Evolutionary conservation across 2,329 filamentous ascomycete genomes (phyloP), one percentile per base, ranked within the genome.

Genomic region (Helicocarpus griseus): DNA sequence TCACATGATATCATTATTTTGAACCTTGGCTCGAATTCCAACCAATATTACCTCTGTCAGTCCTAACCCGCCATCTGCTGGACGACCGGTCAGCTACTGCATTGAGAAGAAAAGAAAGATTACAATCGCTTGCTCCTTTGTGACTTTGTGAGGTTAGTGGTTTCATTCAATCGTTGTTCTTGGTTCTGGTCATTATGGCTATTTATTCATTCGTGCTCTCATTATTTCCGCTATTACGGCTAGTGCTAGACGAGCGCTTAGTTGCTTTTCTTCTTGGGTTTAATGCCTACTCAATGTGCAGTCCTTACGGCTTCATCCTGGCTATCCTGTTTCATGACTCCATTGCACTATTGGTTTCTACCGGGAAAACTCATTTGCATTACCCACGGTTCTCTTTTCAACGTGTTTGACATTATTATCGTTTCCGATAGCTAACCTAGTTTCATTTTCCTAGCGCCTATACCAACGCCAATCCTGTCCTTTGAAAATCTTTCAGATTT

Each of bases 21-120:
- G 38, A 50, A 49, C 14, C 24, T 33, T 24, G 13, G 13, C 13
- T 8, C 13, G 7, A 31, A 31, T 31, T n/a, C 17, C 17, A 39
- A 45, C 26, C 24, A 45, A 28, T 43, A 13, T 44, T 21, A 17
- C 22, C 44, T 47, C 44, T 11, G 13, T 26, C 44, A 36, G 21
- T n/a, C 11, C 24, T 21, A 17, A 6, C 22, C 29, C 11, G n/a
- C 11, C 44, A 21, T 22, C 2, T 24, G 29, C 44, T 22, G 11
- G 44, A 47, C 44, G 29, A 36, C 36, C 53, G 29, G 41, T 49
- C 50, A 41, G 47, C 50, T 48, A 47, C 51, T 43, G 39, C 35
- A 19, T 33, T 29, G 44, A 44, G 28, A 29, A 9, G 26, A 39
- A 26, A 26, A n/a, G 17, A 28, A 51, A 33, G 13, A 35, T 28